phyloP scores from a whole-genome alignment of 1,284 basidiomycete genomes.

The Ustilago cynodontis region DNA sequence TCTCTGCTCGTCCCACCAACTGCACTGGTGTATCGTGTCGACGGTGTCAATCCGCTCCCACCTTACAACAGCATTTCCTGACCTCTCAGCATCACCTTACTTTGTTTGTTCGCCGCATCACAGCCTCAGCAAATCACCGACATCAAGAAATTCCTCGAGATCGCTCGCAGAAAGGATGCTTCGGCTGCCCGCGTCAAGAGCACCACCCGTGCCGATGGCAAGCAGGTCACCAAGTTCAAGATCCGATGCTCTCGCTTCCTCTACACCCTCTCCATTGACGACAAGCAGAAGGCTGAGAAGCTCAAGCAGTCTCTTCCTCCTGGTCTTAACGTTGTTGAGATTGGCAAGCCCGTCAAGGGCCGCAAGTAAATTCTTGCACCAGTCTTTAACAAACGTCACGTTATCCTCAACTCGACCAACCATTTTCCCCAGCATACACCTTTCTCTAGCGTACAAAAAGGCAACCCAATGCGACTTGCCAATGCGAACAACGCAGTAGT shows the following conservation, averaged over 20 bases:
- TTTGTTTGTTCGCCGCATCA: background rate
- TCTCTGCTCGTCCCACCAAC: background rate
- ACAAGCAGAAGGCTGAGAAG: conserved; percentile 98
- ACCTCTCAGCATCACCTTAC: conserved; percentile 11
- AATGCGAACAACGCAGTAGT: conserved; percentile 11
- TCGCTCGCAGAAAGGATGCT: conserved; percentile 83
- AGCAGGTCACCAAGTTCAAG: conserved; percentile 92
- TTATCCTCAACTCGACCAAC: background rate
- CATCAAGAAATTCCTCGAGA: conserved; percentile 99
- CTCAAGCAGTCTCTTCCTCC: conserved; percentile 95
- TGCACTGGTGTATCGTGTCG: background rate
- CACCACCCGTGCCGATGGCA: conserved; percentile 81
- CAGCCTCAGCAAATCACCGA: conserved; percentile 98
- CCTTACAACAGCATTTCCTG: conserved; percentile 20
- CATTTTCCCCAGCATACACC: background rate
- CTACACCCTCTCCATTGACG: conserved; percentile 95
- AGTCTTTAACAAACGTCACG: conserved; percentile 12
- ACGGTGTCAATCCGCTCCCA: background rate
- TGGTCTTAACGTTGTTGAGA: conserved; percentile 72
- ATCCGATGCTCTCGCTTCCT: conserved; percentile 96
- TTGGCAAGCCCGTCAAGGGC: conserved; percentile 55
- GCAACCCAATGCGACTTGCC: background rate
- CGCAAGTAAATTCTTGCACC: conserved; percentile 44
- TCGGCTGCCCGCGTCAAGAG: conserved; percentile 96
- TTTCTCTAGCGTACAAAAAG: background rate